Percentiles rank a stretch among this genome's conserved stretches.
These are phyloP conservation scores for Suillus luteus DNA, from an alignment of 768 basidiomycete genomes.

Conservation along the genomic window DNA sequence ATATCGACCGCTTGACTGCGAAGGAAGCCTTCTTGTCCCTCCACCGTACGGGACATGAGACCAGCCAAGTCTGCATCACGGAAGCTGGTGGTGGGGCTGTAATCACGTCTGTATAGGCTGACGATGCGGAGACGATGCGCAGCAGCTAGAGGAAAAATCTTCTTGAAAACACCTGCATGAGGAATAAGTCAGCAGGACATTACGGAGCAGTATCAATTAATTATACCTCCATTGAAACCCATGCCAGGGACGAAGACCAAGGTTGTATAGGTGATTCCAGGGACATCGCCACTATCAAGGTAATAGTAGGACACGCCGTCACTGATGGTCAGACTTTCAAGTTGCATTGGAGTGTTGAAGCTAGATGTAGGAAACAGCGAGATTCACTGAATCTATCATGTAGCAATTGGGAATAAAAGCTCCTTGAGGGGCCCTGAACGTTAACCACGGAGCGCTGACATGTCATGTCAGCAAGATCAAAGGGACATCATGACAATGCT, in stretches of 20 bases:
- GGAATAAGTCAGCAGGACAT: not conserved
- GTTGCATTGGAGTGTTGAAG: not conserved
- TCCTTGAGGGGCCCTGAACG: not conserved
- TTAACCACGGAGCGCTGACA: not conserved
- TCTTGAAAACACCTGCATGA: constrained; percentile 15
- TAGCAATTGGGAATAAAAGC: not conserved
- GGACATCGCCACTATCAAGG: constrained; percentile 1
- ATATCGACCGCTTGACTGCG: constrained; percentile 12
- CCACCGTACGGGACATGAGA: constrained; percentile 1
- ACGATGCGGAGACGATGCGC: constrained; percentile 25
- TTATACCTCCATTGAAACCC: constrained; percentile 16
- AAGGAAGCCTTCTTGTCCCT: constrained; percentile 8
- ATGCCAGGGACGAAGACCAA: constrained; percentile 15
- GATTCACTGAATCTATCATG: not conserved
- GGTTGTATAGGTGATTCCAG: constrained; percentile 10
- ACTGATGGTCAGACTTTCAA: not conserved
- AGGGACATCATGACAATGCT: no score
- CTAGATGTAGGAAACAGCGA: not conserved
- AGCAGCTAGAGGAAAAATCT: constrained; percentile 25
- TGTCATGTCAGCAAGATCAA: not conserved
- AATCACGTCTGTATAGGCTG: constrained; percentile 30
- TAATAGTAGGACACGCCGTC: constrained; percentile 8
- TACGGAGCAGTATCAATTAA: not conserved
- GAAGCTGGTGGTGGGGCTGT: constrained; percentile 29
- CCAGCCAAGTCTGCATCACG: constrained; percentile 8